Evolutionary conservation across 805 yeast genomes (phyloP), one percentile per base, ranked within the genome.

Genomic region (Kluyveromyces starmeri): DNA sequence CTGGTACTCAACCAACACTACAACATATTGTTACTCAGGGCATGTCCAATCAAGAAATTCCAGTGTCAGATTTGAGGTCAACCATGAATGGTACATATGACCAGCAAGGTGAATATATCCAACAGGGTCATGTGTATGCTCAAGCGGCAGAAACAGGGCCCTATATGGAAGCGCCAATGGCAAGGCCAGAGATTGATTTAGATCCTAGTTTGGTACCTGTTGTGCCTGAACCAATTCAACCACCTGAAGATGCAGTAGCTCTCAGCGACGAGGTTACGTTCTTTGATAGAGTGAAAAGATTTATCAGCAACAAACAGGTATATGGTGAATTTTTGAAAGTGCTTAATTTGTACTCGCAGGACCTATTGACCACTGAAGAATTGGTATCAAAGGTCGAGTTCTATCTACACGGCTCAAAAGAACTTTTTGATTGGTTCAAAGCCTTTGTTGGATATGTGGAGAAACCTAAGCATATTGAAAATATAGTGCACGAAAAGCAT

Each of bases 281-380:
- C 55, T 92, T 92, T 51, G 97, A 92, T 56, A 81, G 79, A 52
- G 95, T 84, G 21, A 89, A 89, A 62, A 83, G 82, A 53, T 78
- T 78, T 5, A 77, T 92, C 49, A 86, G 86, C 14, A 85, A 83
- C 56, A 88, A 85, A 54, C 94, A 82, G 56, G 73, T 85, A 9
- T 92, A 92, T 59, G 82, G 82, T 46, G 98, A 92, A 62, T 92
- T 92, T 56, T 67, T 92, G 55, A 94, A 94, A 57, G 68, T 89
- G 38, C 64, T 92, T 45, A 85, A 89, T 48, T 65, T 92, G 47
- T 92, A 76, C 51, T 81, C 95, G 2, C 95, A 88, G 54, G 95
- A 86, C 49, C 75, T 92, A 38, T 80, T 92, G 44, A 96, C 85
- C 53, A 79, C 81, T 43, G 71, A 68, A 36, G 78, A 89, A 11